A percentile compares a stretch with the other conserved stretches of the same genome.
Conservation (phyloP, 1,284 basidiomycete species). For the Somion occarium region DNA sequence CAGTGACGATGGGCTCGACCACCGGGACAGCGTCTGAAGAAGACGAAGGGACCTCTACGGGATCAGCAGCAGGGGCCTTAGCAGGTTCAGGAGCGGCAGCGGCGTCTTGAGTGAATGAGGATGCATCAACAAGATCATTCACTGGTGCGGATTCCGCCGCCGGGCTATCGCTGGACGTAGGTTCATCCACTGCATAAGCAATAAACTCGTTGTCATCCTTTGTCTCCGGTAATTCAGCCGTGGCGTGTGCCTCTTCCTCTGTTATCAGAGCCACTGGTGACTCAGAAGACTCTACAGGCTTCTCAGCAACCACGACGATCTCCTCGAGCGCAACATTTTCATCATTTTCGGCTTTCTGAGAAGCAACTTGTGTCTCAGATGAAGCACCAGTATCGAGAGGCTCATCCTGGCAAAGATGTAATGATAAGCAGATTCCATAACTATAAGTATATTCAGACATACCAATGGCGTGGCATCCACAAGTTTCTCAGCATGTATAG, state of each 20-base stretch:
- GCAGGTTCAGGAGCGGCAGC: background rate
- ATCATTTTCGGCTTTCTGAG: constrained; percentile 4
- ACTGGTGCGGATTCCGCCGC: background rate
- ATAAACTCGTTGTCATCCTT: background rate
- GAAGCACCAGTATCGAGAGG: background rate
- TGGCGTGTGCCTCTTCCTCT: background rate
- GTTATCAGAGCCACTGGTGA: background rate
- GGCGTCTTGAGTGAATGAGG: constrained; percentile 1
- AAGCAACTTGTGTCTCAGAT: background rate
- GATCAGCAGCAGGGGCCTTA: background rate
- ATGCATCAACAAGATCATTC: constrained; percentile 4
- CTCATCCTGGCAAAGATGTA: background rate
- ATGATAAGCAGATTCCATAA: background rate
- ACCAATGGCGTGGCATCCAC: too few relatives aligned
- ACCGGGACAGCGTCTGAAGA: constrained; percentile 6
- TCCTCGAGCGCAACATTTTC: constrained; percentile 1
- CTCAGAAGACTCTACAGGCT: constrained; percentile 6
- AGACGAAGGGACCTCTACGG: constrained; percentile 5
- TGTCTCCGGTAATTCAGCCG: constrained; percentile 2
- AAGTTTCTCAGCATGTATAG: background rate
- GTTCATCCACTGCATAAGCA: constrained; percentile 4
- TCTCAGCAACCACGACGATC: constrained; percentile 1
- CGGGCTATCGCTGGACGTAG: constrained; percentile 8
- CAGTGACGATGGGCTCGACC: background rate
- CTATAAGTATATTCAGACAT: too few relatives aligned